phyloP scores from a whole-genome alignment of 805 yeast species.

The Diddensiella santjacobensis region DNA sequence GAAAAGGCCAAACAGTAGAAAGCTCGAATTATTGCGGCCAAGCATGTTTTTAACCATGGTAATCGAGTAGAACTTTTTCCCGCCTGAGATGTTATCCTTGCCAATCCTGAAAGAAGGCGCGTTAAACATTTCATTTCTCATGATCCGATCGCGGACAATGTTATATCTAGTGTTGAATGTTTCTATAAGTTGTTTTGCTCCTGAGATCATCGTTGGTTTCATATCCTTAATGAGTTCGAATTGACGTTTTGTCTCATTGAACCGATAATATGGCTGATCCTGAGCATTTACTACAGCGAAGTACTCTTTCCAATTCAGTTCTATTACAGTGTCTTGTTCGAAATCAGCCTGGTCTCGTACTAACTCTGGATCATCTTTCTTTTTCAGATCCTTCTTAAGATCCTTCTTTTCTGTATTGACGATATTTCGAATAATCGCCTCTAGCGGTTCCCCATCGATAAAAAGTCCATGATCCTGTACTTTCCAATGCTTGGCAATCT shows the following conservation, averaged over 20 bases:
- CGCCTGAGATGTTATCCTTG: slow-evolving; percentile 15
- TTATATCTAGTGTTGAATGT: slow-evolving; percentile 49
- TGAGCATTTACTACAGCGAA: slow-evolving; percentile 62
- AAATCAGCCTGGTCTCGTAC: background rate
- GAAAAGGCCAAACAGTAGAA: slow-evolving; percentile 74
- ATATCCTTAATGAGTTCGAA: slow-evolving; percentile 38
- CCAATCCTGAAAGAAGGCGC: slow-evolving; percentile 39
- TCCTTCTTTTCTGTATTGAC: slow-evolving; percentile 22
- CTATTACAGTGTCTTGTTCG: background rate
- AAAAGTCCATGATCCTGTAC: slow-evolving; percentile 85
- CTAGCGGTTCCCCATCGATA: slow-evolving; percentile 69
- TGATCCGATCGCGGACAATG: slow-evolving; percentile 62
- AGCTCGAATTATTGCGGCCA: slow-evolving; percentile 77
- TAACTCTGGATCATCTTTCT: too few species aligned
- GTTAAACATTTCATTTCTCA: slow-evolving; percentile 74
- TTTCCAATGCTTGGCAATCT: slow-evolving; percentile 79
- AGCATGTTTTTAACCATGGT: slow-evolving; percentile 78
- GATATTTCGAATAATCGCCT: slow-evolving; percentile 60
- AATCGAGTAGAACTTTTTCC: slow-evolving; percentile 34
- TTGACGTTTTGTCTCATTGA: slow-evolving; percentile 59
- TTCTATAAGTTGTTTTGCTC: slow-evolving; percentile 21
- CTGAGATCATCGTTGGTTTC: slow-evolving; percentile 22
- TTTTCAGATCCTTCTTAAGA: background rate
- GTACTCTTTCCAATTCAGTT: slow-evolving; percentile 58
- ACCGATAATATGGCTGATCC: slow-evolving; percentile 60